Evolutionary conservation across 1,284 basidiomycete species (phyloP).

Genomic region (Porodaedalea pini): DNA sequence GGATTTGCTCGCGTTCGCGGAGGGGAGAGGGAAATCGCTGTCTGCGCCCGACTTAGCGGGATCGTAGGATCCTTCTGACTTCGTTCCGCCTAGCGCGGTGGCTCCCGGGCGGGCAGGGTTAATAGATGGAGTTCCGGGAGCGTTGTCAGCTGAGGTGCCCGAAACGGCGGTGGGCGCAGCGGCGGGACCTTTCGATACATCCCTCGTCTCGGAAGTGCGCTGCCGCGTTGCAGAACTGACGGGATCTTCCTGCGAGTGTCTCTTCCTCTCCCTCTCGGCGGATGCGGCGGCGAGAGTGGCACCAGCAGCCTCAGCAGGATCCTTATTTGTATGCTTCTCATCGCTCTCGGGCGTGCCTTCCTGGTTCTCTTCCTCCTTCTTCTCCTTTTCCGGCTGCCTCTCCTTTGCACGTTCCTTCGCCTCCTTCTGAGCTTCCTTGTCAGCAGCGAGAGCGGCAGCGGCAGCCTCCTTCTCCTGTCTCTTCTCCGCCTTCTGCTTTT

Average conservation of each 20-base stretch:
- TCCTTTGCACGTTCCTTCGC: not conserved
- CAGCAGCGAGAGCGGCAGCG: not conserved
- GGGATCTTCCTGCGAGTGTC: not conserved
- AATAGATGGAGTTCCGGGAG: too few species aligned
- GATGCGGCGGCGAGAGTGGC: not conserved
- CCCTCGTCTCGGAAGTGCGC: too few species aligned
- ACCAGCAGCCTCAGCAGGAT: not conserved
- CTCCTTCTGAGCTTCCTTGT: not conserved
- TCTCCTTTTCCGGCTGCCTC: not conserved
- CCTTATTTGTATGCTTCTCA: not conserved
- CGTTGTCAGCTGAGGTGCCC: too few species aligned
- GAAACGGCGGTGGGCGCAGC: too few species aligned
- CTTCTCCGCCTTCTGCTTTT: not conserved
- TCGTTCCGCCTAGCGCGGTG: not conserved
- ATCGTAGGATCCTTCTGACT: not conserved
- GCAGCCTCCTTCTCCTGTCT: not conserved
- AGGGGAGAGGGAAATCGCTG: slow-evolving; percentile 8
- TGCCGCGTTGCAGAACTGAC: too few species aligned
- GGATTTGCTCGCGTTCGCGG: not conserved
- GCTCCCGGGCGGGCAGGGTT: not conserved
- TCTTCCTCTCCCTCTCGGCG: not conserved
- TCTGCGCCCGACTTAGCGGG: not conserved
- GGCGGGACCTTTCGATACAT: too few species aligned
- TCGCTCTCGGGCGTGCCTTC: not conserved
- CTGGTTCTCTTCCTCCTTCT: not conserved